Percentiles rank a stretch among this genome's conserved stretches.
Conservation (phyloP, 768 basidiomycete species). For the Serendipita indica region DNA sequence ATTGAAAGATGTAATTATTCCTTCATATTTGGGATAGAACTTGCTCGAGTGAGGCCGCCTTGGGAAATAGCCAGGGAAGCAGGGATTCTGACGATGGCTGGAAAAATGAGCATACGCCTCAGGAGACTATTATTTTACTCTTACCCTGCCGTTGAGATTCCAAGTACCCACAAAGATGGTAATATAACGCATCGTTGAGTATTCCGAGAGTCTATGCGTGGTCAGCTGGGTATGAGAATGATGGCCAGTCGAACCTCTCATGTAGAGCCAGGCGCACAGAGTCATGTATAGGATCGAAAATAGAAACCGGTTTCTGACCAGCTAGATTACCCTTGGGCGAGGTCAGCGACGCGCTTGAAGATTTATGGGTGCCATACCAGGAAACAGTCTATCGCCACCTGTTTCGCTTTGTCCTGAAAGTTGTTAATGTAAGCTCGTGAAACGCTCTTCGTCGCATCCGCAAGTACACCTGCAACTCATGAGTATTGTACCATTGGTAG, state of each 20-base stretch:
- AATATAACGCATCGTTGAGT: constrained; percentile 59
- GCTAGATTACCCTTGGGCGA: constrained; percentile 46
- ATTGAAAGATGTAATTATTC: constrained; percentile 12
- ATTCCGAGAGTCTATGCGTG: constrained; percentile 51
- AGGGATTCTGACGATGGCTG: constrained; percentile 70
- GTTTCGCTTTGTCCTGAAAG: constrained; percentile 91
- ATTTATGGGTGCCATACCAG: constrained; percentile 38
- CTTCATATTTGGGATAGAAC: constrained; percentile 16
- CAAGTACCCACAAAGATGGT: constrained; percentile 81
- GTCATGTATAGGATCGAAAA: constrained; percentile 90
- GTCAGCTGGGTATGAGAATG: constrained; percentile 8
- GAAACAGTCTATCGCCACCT: constrained; percentile 88
- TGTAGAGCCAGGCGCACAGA: constrained; percentile 58
- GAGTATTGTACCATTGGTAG: constrained; percentile 13
- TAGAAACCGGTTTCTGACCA: constrained; percentile 71
- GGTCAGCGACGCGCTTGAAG: not conserved
- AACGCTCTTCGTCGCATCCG: constrained; percentile 93
- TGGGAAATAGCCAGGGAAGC: constrained; percentile 81
- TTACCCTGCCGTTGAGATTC: constrained; percentile 86
- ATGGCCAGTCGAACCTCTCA: constrained; percentile 34
- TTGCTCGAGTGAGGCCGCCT: constrained; percentile 36
- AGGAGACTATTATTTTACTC: constrained; percentile 14
- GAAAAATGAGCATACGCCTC: constrained; percentile 11
- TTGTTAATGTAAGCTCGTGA: constrained; percentile 96
- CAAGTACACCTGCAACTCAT: constrained; percentile 50